Evolutionary conservation across 192 early-diverging fungal species (phyloP).

Genomic region (Rhizoclosmatium globosum): DNA sequence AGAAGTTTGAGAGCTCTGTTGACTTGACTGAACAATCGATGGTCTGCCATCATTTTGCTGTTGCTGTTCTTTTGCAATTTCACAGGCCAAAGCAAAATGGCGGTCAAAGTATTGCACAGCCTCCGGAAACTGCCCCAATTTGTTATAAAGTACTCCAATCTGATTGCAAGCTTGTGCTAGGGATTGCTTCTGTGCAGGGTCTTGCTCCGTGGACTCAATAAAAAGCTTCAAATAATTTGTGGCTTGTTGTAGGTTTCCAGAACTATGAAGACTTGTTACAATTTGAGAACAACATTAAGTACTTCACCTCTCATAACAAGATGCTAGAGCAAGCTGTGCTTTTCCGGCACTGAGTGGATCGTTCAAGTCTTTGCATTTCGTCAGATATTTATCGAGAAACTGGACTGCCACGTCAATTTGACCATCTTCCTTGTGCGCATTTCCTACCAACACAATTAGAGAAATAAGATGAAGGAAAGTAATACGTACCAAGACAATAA

Average conservation of each 20-base stretch:
- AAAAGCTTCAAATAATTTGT: constrained; percentile 46
- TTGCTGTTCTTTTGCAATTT: constrained; percentile 21
- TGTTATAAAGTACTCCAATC: constrained; percentile 56
- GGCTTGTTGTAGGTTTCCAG: constrained; percentile 48
- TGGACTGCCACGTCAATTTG: constrained; percentile 9
- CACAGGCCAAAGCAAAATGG: constrained; percentile 49
- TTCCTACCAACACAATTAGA: not conserved
- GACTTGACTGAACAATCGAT: not conserved
- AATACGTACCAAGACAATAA: constrained; percentile 46
- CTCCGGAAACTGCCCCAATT: constrained; percentile 47
- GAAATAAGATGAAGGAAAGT: not conserved
- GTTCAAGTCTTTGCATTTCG: constrained; percentile 35
- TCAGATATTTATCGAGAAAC: constrained; percentile 53
- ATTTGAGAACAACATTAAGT: not conserved
- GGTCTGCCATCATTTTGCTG: not conserved
- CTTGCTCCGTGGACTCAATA: constrained; percentile 41
- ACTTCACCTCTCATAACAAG: constrained; percentile 56
- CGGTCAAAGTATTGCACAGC: constrained; percentile 54
- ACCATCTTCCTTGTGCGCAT: constrained; percentile 20
- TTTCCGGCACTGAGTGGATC: constrained; percentile 47
- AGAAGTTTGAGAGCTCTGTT: not conserved
- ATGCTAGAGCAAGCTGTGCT: constrained; percentile 53
- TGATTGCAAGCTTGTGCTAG: constrained; percentile 59
- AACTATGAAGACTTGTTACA: constrained; percentile 25
- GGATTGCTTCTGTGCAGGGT: constrained; percentile 41